Conservation (phyloP, 495 filamentous ascomycete genomes). For the Annulohypoxylon maeteangense region DNA sequence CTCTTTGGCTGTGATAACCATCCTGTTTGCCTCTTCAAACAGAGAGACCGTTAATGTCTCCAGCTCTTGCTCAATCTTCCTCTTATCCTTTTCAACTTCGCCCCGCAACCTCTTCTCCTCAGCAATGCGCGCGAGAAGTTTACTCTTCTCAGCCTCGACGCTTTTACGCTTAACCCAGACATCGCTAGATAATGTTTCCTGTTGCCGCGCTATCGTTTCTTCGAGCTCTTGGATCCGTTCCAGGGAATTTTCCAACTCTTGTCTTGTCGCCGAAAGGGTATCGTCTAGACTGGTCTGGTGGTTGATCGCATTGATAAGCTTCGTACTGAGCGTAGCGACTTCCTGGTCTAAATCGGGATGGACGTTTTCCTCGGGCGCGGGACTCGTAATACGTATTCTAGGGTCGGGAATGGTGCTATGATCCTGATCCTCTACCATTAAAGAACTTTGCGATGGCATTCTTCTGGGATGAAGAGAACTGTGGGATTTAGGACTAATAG, state of each 20-base stretch:
- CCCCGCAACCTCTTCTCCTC: constrained; percentile 75
- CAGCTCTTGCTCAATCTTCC: constrained; percentile 79
- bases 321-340: constrained; percentile 90
- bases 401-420: constrained; percentile 63
- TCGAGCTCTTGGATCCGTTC: constrained; percentile 76
- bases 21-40: constrained; percentile 96
- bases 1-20: constrained; percentile 83
- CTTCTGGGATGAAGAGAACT: constrained; percentile 49
- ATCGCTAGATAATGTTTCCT: constrained; percentile 72
- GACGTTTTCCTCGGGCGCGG: constrained; percentile 45
- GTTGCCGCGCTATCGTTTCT: constrained; percentile 57
- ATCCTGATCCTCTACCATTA: constrained; percentile 58
- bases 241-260: constrained; percentile 82
- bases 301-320: constrained; percentile 96
- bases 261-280: constrained; percentile 79
- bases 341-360: constrained; percentile 88
- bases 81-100: constrained; percentile 74
- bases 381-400: constrained; percentile 54
- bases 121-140: constrained; percentile 56
- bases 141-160: constrained; percentile 56
- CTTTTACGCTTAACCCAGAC: constrained; percentile 71
- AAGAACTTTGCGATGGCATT: constrained; percentile 44
- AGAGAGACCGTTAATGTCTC: constrained; percentile 88
- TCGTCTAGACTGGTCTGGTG: constrained; percentile 95
- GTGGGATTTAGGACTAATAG: constrained; percentile 17